A percentile compares a stretch with the other conserved stretches of the same genome.
Conservation (phyloP, 495 filamentous ascomycete species). For the Cercophora newfieldiana region DNA sequence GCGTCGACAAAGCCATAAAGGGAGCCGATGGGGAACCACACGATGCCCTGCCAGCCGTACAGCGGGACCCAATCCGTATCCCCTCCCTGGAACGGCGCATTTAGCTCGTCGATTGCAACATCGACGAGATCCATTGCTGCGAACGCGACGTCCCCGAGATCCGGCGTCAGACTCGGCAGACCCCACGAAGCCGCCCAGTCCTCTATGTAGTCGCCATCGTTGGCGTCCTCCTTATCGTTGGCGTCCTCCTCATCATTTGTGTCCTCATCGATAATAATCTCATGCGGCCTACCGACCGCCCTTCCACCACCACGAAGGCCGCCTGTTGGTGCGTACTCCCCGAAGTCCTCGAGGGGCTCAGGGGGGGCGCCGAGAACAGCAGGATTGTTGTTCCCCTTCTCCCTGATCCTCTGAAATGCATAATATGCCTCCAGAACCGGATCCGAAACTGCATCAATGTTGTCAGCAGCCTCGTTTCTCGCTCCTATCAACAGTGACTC, state of each 20-base stretch:
- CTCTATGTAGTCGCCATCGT: background rate
- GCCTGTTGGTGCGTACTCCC: background rate
- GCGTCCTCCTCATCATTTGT: no score
- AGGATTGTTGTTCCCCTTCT: background rate
- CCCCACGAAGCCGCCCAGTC: background rate
- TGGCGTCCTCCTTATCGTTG: no score
- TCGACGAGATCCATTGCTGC: background rate
- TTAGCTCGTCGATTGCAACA: background rate
- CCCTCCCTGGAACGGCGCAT: background rate
- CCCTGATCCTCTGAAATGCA: conserved; percentile 2
- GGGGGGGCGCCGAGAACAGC: background rate
- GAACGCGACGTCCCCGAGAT: background rate
- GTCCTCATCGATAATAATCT: no score
- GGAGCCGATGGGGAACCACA: conserved; percentile 24
- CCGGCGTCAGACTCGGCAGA: background rate
- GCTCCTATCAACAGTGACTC: background rate
- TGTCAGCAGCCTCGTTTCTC: background rate
- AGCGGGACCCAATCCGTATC: conserved; percentile 16
- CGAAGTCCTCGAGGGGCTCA: background rate
- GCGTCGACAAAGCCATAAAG: conserved; percentile 35
- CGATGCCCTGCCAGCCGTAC: conserved; percentile 32
- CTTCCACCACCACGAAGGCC: background rate
- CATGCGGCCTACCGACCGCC: no score
- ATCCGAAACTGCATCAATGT: conserved; percentile 10
- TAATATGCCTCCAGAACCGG: conserved; percentile 18